phyloP scores from a whole-genome alignment of 2,329 filamentous ascomycete genomes.

The Shiraia bambusicola region DNA sequence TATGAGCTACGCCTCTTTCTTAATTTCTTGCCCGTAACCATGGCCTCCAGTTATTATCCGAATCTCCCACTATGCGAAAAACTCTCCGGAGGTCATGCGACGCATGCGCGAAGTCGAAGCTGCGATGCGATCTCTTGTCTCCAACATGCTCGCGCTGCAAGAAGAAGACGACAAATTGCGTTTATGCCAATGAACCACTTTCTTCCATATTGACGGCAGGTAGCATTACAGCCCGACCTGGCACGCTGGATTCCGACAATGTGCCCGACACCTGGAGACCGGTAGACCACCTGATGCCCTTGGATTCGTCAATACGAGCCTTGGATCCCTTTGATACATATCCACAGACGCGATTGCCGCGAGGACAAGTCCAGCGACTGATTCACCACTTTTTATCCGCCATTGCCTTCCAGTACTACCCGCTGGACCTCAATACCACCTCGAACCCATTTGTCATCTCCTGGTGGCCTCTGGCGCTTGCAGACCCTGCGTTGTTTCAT shows the following conservation, averaged over 20 bases:
- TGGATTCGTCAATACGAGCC: conserved; percentile 32
- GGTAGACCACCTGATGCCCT: conserved; percentile 19
- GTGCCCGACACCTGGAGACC: too few species aligned
- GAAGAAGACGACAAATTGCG: conserved; percentile 51
- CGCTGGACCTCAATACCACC: conserved; percentile 53
- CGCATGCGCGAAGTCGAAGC: conserved; percentile 58
- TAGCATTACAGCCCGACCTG: too few species aligned
- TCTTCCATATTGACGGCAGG: conserved; percentile 16
- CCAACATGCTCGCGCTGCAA: conserved; percentile 59
- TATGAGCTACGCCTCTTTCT: too few species aligned
- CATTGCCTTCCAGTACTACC: conserved; percentile 63
- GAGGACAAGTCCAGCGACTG: conserved; percentile 55
- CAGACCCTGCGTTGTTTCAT: conserved; percentile 59
- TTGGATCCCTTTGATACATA: conserved; percentile 61
- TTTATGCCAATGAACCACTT: conserved; percentile 58
- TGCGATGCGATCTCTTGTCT: conserved; percentile 57
- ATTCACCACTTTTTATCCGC: conserved; percentile 59
- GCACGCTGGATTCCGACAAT: too few species aligned
- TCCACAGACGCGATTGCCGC: conserved; percentile 55
- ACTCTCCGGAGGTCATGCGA: conserved; percentile 61
- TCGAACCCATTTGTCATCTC: conserved; percentile 62
- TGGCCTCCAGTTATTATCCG: too few species aligned
- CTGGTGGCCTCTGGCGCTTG: conserved; percentile 61
- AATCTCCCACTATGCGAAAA: conserved; percentile 51
- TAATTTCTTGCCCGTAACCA: too few species aligned